phyloP scores from a whole-genome alignment of 352 stramenopile genomes.

The Phytophthora agathidicida region DNA sequence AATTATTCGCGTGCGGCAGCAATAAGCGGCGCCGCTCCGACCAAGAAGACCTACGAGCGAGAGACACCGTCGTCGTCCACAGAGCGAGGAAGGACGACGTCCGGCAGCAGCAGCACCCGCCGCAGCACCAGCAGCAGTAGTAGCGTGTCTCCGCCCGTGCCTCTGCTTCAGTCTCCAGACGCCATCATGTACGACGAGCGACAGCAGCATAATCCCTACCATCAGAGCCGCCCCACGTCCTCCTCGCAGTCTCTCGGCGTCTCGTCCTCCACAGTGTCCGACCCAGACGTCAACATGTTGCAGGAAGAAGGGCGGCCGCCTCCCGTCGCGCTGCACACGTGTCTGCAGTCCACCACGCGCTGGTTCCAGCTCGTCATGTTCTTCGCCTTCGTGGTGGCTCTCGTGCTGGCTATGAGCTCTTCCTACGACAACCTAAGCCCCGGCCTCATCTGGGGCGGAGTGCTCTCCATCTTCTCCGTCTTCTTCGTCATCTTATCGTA shows the following conservation, averaged over 20 bases:
- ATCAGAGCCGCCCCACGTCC: slow-evolving; percentile 23
- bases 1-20: too few species aligned
- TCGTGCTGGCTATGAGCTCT: slow-evolving; percentile 62
- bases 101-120: background rate
- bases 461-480: slow-evolving; percentile 86
- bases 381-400: slow-evolving; percentile 64
- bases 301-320: slow-evolving; percentile 30
- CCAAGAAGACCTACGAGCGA: too few species aligned
- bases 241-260: slow-evolving; percentile 45
- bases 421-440: slow-evolving; percentile 82
- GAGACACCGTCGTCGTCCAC: too few species aligned
- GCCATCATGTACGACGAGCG: slow-evolving; percentile 31
- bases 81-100: slow-evolving; percentile 17
- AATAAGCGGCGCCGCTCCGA: too few species aligned
- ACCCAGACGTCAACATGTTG: slow-evolving; percentile 57
- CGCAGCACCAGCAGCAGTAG: slow-evolving; percentile 9
- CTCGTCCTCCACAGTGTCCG: slow-evolving; percentile 43
- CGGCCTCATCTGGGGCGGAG: slow-evolving; percentile 83
- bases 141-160: slow-evolving; percentile 13
- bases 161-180: slow-evolving; percentile 30
- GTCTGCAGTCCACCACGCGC: slow-evolving; percentile 76
- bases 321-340: slow-evolving; percentile 50
- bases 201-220: background rate
- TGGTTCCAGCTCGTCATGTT: slow-evolving; percentile 91
- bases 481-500: slow-evolving; percentile 89